Evolutionary conservation across 306 rosid species (phyloP).

Genomic region (Glycine latifolia): DNA sequence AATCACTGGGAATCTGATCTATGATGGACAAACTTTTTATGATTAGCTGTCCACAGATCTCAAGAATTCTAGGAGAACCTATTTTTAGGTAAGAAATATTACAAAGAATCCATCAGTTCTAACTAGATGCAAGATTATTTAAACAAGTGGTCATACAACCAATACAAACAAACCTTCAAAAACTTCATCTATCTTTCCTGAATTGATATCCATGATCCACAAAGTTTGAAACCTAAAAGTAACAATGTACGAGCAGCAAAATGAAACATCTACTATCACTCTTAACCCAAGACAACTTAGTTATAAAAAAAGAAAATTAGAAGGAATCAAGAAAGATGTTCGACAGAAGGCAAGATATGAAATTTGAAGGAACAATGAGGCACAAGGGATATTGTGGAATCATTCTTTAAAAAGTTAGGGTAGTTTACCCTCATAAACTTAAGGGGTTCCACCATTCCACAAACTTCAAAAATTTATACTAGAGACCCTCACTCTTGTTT

Average conservation of each 20-base stretch:
- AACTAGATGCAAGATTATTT: slow-evolving; percentile 23
- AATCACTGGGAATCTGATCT: slow-evolving; percentile 61
- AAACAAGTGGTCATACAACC: slow-evolving; percentile 33
- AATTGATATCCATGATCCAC: slow-evolving; percentile 77
- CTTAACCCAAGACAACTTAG: slow-evolving; percentile 10
- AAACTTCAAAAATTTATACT: slow-evolving; percentile 1
- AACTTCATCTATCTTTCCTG: slow-evolving; percentile 62
- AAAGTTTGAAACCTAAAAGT: slow-evolving; percentile 71
- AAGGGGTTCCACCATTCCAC: not conserved
- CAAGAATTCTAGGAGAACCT: slow-evolving; percentile 70
- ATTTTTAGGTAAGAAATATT: slow-evolving; percentile 31
- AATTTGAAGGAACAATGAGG: not conserved
- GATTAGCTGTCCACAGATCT: slow-evolving; percentile 65
- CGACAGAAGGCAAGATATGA: slow-evolving; percentile 10
- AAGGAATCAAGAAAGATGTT: slow-evolving; percentile 3
- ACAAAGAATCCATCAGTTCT: slow-evolving; percentile 41
- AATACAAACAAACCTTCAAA: slow-evolving; percentile 64
- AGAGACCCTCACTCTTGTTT: not conserved
- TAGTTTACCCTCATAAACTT: not conserved
- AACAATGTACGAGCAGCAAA: slow-evolving; percentile 7
- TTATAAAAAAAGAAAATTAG: not conserved
- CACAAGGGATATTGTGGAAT: slow-evolving; percentile 8
- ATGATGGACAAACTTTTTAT: slow-evolving; percentile 62
- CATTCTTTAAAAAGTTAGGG: not conserved
- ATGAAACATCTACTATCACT: not conserved